phyloP scores from a whole-genome alignment of 495 filamentous ascomycete genomes.

The Trichoderma reesei region DNA sequence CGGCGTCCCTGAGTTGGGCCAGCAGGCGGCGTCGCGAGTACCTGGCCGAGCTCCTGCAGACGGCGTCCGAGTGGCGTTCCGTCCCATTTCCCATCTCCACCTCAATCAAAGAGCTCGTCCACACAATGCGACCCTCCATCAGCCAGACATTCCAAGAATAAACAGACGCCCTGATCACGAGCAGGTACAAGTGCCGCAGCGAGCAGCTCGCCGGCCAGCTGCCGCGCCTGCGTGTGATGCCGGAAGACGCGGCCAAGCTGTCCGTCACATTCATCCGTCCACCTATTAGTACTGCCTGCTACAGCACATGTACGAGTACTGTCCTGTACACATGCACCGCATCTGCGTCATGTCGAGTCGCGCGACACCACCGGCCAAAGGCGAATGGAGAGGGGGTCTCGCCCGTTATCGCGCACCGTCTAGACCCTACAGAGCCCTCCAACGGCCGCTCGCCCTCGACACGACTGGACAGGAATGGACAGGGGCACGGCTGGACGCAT shows the following conservation, averaged over 20 bases:
- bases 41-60: conserved; percentile 2
- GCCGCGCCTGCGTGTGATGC: not conserved
- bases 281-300: not conserved
- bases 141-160: conserved; percentile 7
- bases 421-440: no score
- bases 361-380: no score
- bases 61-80: conserved; percentile 8
- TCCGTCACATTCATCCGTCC: not conserved
- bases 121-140: conserved; percentile 6
- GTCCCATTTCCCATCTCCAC: conserved; percentile 6
- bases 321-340: no score
- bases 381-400: not conserved
- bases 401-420: not conserved
- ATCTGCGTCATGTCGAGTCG: not conserved
- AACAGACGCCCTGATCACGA: no score
- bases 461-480: no score
- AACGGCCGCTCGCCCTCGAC: not conserved
- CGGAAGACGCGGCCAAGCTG: not conserved
- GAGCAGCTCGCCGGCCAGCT: not conserved
- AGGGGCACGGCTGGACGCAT: not conserved
- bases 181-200: not conserved
- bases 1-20: conserved; percentile 2
- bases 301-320: no score
- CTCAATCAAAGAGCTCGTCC: conserved; percentile 8
- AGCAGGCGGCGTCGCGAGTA: not conserved